These are phyloP conservation scores for Persicaria tinctoria DNA, from an alignment of 148 eudicot genomes.

Conservation along the genomic window DNA sequence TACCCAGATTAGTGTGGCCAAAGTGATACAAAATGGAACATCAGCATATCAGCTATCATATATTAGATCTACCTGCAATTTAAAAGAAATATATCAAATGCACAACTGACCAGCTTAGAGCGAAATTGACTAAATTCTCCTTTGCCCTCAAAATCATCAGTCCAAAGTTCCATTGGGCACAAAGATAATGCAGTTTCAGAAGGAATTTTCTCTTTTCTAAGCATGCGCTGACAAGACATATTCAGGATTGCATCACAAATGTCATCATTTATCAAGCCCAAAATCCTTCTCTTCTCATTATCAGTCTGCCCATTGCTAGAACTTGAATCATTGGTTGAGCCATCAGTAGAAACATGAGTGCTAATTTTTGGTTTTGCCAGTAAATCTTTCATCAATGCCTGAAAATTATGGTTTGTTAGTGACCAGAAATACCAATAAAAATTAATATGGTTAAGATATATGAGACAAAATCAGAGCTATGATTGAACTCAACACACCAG, in stretches of 20 bases:
- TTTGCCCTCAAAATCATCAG: constrained; percentile 85
- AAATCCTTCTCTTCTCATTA: constrained; percentile 41
- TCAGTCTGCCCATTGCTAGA: constrained; percentile 48
- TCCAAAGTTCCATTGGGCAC: constrained; percentile 80
- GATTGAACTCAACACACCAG: constrained; percentile 46
- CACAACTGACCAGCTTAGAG: constrained; percentile 69
- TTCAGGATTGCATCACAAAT: constrained; percentile 65
- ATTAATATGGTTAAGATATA: neutral
- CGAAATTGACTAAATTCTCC: constrained; percentile 92
- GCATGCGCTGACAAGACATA: constrained; percentile 62
- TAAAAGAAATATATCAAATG: neutral
- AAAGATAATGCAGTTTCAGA: constrained; percentile 41
- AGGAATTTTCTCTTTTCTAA: constrained; percentile 71
- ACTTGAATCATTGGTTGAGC: constrained; percentile 25
- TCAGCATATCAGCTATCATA: too few species aligned
- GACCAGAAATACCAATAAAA: neutral
- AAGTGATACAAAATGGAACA: neutral
- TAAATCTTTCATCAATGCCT: constrained; percentile 70
- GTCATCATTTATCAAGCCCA: constrained; percentile 58
- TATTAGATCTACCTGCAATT: neutral
- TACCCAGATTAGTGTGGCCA: neutral
- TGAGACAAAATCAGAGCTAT: neutral
- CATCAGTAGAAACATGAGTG: constrained; percentile 30
- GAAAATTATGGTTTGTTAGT: neutral
- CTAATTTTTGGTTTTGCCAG: constrained; percentile 58